Percentiles rank a stretch among this genome's conserved stretches.
These are phyloP conservation scores for Wallacemonas rigidus DNA, from an alignment of 208 protist species.

Conservation along the genomic window DNA sequence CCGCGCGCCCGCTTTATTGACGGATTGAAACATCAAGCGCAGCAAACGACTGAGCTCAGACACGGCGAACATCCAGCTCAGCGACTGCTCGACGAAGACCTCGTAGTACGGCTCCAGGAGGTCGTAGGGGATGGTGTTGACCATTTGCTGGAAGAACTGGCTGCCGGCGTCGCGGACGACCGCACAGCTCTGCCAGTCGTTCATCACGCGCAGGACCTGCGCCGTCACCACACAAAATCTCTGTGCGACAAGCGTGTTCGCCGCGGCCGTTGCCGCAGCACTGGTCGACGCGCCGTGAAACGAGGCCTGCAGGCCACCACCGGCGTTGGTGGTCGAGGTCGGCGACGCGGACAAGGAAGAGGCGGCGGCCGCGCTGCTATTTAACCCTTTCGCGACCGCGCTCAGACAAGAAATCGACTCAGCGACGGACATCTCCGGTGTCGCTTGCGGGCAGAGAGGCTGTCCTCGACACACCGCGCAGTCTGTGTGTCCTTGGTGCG, in stretches of 20 bases:
- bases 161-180: conserved; percentile 54
- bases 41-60: conserved; percentile 65
- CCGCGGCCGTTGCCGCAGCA: not conserved
- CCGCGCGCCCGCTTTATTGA: conserved; percentile 46
- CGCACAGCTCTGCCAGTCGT: conserved; percentile 28
- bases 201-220: conserved; percentile 42
- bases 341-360: not conserved
- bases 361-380: not conserved
- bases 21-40: conserved; percentile 66
- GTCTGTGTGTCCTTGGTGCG: no score
- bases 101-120: conserved; percentile 41
- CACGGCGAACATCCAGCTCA: conserved; percentile 59
- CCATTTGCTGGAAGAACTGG: conserved; percentile 68
- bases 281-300: conserved; percentile 2
- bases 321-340: not conserved
- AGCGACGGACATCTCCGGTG: conserved; percentile 33
- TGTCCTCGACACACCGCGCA: no score
- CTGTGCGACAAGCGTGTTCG: conserved; percentile 21
- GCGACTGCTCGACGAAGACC: conserved; percentile 44
- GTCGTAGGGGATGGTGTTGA: conserved; percentile 63
- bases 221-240: conserved; percentile 45
- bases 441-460: not conserved
- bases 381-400: conserved; percentile 48
- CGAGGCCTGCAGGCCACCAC: not conserved
- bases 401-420: conserved; percentile 60